Conservation (phyloP, 116 monocot genomes). For the Papilionanthe hybrid region DNA sequence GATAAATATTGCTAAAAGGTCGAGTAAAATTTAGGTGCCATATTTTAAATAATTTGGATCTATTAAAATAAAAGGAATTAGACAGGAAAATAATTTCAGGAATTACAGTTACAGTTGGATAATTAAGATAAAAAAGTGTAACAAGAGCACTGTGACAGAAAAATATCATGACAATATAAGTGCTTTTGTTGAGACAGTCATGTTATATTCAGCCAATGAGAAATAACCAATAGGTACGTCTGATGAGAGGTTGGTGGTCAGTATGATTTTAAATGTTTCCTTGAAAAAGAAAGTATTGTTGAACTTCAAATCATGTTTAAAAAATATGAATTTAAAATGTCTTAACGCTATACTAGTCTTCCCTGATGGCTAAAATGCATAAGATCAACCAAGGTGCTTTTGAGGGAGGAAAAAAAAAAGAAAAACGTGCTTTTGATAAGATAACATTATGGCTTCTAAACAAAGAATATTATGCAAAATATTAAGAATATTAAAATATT, state of each 20-base stretch:
- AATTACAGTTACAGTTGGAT: background rate
- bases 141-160: background rate
- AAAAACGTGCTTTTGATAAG: too few species aligned
- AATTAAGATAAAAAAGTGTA: background rate
- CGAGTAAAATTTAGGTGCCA: background rate
- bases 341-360: too few species aligned
- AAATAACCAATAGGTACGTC: constrained; percentile 95
- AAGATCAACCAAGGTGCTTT: too few species aligned
- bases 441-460: too few species aligned
- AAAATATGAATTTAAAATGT: too few species aligned
- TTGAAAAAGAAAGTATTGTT: constrained; percentile 7
- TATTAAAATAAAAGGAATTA: background rate
- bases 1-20: background rate
- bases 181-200: constrained; percentile 30
- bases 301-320: constrained; percentile 2
- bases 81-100: background rate
- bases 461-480: too few species aligned
- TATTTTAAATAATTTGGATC: background rate
- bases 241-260: constrained; percentile 89
- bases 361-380: too few species aligned
- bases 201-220: constrained; percentile 92
- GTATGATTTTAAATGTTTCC: constrained; percentile 72
- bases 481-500: too few species aligned
- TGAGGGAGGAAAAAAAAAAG: too few species aligned
- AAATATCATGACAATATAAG: too few species aligned